These are phyloP conservation scores for Coemansia sp. DNA, from an alignment of 192 early-diverging fungal species.

Conservation along the genomic window DNA sequence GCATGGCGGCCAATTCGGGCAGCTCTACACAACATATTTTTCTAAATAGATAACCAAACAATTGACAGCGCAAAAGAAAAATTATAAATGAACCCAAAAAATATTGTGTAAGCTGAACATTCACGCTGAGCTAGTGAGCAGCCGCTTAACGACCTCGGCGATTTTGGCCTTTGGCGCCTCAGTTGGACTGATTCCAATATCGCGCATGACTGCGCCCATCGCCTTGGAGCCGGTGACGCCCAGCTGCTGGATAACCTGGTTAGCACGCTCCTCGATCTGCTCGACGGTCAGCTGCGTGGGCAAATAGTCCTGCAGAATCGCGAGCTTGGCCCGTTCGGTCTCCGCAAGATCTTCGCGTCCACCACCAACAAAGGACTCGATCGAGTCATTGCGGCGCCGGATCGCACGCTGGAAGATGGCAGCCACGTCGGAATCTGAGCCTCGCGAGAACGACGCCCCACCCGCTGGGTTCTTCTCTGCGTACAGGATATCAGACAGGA, in stretches of 20 bases:
- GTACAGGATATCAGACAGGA: conserved; percentile 79
- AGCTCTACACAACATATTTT: conserved; percentile 1
- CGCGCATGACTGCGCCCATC: conserved; percentile 87
- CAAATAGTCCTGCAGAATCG: conserved; percentile 69
- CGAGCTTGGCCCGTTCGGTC: conserved; percentile 67
- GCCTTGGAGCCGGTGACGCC: conserved; percentile 65
- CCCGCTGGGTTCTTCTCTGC: conserved; percentile 62
- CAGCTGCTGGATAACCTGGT: conserved; percentile 50
- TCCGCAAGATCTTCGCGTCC: conserved; percentile 74
- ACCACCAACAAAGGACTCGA: conserved; percentile 61
- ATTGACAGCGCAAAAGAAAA: neutral
- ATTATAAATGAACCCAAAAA: neutral
- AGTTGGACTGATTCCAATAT: conserved; percentile 64
- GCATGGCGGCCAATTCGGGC: neutral
- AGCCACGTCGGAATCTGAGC: conserved; percentile 62
- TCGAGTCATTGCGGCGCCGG: conserved; percentile 80
- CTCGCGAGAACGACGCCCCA: conserved; percentile 29
- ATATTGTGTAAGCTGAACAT: neutral
- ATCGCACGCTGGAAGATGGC: conserved; percentile 74
- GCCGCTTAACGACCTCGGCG: conserved; percentile 71
- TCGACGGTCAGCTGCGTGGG: conserved; percentile 73
- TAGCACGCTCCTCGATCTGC: conserved; percentile 67
- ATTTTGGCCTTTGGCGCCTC: conserved; percentile 75
- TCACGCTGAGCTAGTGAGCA: conserved; percentile 43
- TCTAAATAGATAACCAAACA: neutral